Evolutionary conservation across 495 filamentous ascomycete species (phyloP).

Genomic region (Neurospora sp.): DNA sequence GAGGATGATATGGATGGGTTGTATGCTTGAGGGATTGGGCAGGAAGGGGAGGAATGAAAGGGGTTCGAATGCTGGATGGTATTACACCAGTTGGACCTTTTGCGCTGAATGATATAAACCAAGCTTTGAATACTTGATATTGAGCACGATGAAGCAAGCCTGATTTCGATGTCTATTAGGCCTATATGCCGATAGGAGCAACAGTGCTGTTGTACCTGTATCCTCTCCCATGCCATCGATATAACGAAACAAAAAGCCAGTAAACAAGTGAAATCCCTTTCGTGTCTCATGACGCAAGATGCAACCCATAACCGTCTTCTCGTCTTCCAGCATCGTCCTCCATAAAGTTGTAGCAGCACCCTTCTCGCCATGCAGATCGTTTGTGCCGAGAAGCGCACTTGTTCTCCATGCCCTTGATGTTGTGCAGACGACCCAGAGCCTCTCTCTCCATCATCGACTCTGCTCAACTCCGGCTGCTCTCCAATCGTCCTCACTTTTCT

Average conservation of each 20-base stretch:
- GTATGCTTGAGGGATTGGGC: constrained; percentile 46
- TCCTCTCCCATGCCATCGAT: background rate
- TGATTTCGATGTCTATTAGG: background rate
- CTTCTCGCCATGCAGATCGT: background rate
- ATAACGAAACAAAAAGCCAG: background rate
- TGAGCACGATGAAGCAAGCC: background rate
- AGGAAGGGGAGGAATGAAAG: no score
- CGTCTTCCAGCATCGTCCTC: background rate
- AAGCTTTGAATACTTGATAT: background rate
- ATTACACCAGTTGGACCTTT: background rate
- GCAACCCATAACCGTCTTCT: background rate
- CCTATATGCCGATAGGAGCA: background rate
- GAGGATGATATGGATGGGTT: constrained; percentile 65
- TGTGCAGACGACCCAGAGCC: background rate
- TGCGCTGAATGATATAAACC: background rate
- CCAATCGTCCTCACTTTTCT: background rate
- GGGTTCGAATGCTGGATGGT: no score
- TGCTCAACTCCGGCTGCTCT: background rate
- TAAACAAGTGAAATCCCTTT: background rate
- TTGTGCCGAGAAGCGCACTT: background rate
- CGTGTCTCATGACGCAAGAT: background rate
- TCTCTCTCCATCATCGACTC: background rate
- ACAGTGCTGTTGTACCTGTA: background rate
- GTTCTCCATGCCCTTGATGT: background rate
- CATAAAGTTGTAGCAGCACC: background rate